phyloP scores from a whole-genome alignment of 441 rosid genomes.

The Omphalea diandra region DNA sequence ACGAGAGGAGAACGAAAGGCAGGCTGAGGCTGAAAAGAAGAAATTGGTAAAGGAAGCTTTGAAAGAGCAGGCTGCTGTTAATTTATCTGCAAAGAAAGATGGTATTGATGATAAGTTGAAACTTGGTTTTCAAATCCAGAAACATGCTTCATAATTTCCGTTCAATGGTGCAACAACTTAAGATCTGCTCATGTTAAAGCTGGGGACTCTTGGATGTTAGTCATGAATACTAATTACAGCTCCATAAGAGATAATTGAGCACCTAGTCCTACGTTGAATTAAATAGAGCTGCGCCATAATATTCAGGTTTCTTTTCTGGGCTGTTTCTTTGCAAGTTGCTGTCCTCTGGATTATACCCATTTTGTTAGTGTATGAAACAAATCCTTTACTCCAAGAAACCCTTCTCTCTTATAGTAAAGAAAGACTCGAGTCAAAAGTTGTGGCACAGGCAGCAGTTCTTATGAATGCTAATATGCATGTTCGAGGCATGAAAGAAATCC shows the following conservation, averaged over 20 bases:
- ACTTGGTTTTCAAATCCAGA: conserved; percentile 37
- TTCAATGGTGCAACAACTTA: background rate
- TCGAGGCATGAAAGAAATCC: too few species aligned
- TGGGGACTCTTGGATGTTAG: background rate
- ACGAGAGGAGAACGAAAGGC: conserved; percentile 77
- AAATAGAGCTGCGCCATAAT: too few species aligned
- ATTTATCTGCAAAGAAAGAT: conserved; percentile 49
- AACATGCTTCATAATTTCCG: conserved; percentile 25
- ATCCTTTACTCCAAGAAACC: background rate
- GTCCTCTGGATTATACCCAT: background rate
- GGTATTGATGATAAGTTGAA: conserved; percentile 37
- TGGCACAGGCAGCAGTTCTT: too few species aligned
- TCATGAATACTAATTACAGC: background rate
- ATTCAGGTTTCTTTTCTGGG: too few species aligned
- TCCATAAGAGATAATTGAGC: background rate
- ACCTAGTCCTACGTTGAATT: background rate
- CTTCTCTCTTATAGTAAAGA: background rate
- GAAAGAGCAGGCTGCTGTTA: conserved; percentile 54
- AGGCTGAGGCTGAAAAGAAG: conserved; percentile 89
- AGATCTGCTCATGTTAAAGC: background rate
- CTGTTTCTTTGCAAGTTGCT: background rate
- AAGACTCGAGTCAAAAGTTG: background rate
- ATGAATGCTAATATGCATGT: too few species aligned
- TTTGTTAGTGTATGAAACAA: background rate
- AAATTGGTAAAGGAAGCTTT: conserved; percentile 85